Conservation (phyloP, 2,329 filamentous ascomycete genomes). For the Myriosclerotinia scirpicola region DNA sequence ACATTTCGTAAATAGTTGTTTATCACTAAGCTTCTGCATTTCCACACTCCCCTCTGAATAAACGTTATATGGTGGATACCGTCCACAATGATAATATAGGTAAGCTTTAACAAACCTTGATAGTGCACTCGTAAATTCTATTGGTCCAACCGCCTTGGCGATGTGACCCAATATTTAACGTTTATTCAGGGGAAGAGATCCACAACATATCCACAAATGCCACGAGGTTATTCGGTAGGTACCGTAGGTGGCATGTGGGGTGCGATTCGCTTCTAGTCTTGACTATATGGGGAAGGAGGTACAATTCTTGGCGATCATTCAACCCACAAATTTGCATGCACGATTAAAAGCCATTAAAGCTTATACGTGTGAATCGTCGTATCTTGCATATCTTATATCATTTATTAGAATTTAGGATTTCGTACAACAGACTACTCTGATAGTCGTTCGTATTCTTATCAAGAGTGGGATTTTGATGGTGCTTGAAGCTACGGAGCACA, state of each 20-base stretch:
- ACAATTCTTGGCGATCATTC: neutral
- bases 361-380: neutral
- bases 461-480: neutral
- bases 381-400: neutral
- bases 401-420: neutral
- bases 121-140: no score
- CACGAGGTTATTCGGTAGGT: neutral
- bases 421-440: no score
- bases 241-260: neutral
- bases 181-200: no score
- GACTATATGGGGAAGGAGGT: constrained; percentile 1
- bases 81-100: no score
- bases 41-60: no score
- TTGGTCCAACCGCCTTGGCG: no score
- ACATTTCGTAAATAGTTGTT: no score
- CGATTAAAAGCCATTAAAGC: neutral
- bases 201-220: neutral
- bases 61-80: no score
- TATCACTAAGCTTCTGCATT: no score
- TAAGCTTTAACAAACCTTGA: no score
- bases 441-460: constrained; percentile 10
- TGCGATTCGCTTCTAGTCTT: neutral
- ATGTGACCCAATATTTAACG: no score
- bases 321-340: constrained; percentile 13
- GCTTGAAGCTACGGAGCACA: neutral